phyloP scores from a whole-genome alignment of 768 basidiomycete species.

The Mycena galericulata region DNA sequence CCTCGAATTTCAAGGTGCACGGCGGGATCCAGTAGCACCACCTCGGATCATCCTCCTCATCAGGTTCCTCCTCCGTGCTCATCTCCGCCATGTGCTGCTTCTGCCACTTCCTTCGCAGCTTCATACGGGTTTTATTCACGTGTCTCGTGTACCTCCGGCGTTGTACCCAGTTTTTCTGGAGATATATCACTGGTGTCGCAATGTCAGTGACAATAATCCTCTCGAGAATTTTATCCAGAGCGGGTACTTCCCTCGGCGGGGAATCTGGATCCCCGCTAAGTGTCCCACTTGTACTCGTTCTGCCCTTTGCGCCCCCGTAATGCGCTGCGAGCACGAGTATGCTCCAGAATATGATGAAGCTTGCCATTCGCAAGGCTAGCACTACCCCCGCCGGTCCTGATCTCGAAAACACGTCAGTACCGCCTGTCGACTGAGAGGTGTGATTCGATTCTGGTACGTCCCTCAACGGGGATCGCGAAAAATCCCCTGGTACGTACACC shows the following conservation, averaged over 20 bases:
- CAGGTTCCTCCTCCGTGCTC: neutral
- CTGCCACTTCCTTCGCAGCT: neutral
- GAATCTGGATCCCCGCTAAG: constrained; percentile 22
- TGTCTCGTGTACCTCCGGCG: constrained; percentile 10
- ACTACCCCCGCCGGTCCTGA: neutral
- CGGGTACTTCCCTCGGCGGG: constrained; percentile 27
- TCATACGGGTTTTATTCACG: neutral
- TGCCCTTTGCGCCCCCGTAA: constrained; percentile 8
- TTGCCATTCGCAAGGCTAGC: neutral
- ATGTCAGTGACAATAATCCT: constrained; percentile 7
- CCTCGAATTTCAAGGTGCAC: neutral
- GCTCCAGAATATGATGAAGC: neutral
- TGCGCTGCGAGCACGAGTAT: constrained; percentile 17
- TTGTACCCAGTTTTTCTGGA: neutral
- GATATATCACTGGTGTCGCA: neutral
- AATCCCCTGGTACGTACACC: constrained; percentile 12
- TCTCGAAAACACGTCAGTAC: neutral
- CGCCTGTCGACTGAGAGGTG: neutral
- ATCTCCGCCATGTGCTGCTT: constrained; percentile 1
- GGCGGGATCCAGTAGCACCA: constrained; percentile 2
- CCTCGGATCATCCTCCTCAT: neutral
- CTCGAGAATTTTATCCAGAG: constrained; percentile 8
- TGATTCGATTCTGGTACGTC: constrained; percentile 10
- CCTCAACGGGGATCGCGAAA: constrained; percentile 21
- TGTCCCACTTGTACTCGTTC: constrained; percentile 3